phyloP scores from a whole-genome alignment of 192 early-diverging fungal genomes.

The Jimgerdemannia flammicorona region DNA sequence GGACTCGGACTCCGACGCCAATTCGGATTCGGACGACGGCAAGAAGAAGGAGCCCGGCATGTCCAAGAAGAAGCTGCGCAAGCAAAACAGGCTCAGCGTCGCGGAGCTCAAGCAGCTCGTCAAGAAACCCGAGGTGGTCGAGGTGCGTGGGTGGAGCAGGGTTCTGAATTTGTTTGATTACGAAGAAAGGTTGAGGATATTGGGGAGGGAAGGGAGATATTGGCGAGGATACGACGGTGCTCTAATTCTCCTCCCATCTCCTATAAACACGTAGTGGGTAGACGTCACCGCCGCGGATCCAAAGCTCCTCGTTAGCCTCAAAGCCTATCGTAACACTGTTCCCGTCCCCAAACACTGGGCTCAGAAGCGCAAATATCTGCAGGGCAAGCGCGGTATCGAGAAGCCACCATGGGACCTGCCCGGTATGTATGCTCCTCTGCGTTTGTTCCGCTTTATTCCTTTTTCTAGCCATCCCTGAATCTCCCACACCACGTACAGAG shows the following conservation, averaged over 20 bases:
- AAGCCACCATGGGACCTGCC: constrained; percentile 94
- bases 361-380: constrained; percentile 95
- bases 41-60: constrained; percentile 22
- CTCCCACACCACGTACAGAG: constrained; percentile 39
- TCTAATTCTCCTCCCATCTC: too few relatives aligned
- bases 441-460: neutral
- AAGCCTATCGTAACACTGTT: constrained; percentile 89
- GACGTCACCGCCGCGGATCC: constrained; percentile 93
- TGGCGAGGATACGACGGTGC: too few relatives aligned
- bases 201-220: too few relatives aligned
- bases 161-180: too few relatives aligned
- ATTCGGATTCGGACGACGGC: constrained; percentile 24
- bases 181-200: too few relatives aligned
- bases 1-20: neutral
- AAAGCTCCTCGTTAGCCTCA: constrained; percentile 84
- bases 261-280: constrained; percentile 53
- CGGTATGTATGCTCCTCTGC: constrained; percentile 31
- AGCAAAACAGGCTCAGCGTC: constrained; percentile 63
- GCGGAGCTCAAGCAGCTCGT: constrained; percentile 93
- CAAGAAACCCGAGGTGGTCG: constrained; percentile 91
- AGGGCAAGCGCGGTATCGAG: constrained; percentile 95
- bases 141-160: constrained; percentile 39
- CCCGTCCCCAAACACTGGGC: constrained; percentile 95
- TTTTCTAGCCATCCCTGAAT: neutral
- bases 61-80: constrained; percentile 57